Evolutionary conservation across 306 rosid genomes (phyloP).

Genomic region (Nissolia schottii): DNA sequence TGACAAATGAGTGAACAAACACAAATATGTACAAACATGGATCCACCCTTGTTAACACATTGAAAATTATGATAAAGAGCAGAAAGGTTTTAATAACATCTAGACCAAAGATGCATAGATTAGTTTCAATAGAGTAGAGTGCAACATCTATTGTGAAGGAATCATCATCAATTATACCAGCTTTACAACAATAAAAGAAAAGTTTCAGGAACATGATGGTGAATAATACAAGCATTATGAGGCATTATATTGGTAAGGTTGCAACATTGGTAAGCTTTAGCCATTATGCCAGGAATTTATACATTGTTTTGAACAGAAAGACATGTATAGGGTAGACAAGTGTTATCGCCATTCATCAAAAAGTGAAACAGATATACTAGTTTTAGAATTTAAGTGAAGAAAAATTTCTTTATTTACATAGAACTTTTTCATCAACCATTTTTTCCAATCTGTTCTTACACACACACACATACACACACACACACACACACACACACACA

Average conservation of each 20-base stretch:
- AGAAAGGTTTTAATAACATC: not conserved
- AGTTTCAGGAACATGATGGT: not conserved
- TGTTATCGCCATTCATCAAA: not conserved
- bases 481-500: too few relatives aligned
- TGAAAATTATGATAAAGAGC: slow-evolving; percentile 7
- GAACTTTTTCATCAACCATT: too few relatives aligned
- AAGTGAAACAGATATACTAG: slow-evolving; percentile 1
- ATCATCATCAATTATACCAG: slow-evolving; percentile 11
- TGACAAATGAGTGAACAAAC: slow-evolving; percentile 8
- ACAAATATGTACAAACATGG: not conserved
- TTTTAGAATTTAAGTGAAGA: slow-evolving; percentile 12
- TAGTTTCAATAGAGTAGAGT: not conserved
- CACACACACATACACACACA: too few relatives aligned
- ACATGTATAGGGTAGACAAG: not conserved
- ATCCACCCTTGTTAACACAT: not conserved
- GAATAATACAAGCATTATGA: not conserved
- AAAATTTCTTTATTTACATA: too few relatives aligned
- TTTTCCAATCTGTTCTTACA: too few relatives aligned
- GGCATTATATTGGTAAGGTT: not conserved
- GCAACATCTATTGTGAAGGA: slow-evolving; percentile 7
- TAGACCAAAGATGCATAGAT: not conserved
- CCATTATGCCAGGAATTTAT: not conserved
- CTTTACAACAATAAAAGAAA: slow-evolving; percentile 6
- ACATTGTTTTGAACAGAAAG: slow-evolving; percentile 1
- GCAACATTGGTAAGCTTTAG: not conserved